Conservation (phyloP, 1,284 basidiomycete species). For the Marasmius fiardii region DNA sequence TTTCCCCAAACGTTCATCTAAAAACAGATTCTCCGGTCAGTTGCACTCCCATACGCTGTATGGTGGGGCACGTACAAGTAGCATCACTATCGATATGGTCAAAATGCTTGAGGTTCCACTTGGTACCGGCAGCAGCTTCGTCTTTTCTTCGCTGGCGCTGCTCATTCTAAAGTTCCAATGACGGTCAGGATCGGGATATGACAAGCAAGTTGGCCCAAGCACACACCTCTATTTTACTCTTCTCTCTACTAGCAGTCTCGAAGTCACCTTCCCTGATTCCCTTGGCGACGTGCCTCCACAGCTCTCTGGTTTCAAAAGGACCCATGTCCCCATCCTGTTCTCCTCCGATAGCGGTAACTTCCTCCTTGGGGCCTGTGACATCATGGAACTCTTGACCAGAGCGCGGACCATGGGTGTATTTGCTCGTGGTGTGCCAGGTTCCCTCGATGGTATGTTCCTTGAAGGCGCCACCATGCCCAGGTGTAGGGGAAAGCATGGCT, state of each 20-base stretch:
- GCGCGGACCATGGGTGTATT: conserved; percentile 38
- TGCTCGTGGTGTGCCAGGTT: conserved; percentile 80
- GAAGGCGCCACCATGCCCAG: conserved; percentile 29
- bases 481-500: conserved; percentile 57
- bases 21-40: no score
- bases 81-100: conserved; percentile 64
- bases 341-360: conserved; percentile 58
- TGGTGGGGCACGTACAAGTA: conserved; percentile 54
- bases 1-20: conserved; percentile 62
- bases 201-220: neutral
- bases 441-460: conserved; percentile 69
- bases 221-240: conserved; percentile 86
- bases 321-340: conserved; percentile 58
- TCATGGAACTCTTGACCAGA: conserved; percentile 59
- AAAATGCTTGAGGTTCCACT: conserved; percentile 82
- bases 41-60: no score
- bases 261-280: conserved; percentile 92
- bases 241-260: conserved; percentile 87
- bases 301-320: conserved; percentile 82
- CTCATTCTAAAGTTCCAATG: conserved; percentile 66
- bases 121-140: conserved; percentile 68
- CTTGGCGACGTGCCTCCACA: conserved; percentile 88
- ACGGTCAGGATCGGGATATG: neutral
- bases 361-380: conserved; percentile 63
- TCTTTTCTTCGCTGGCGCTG: conserved; percentile 88